Conservation (phyloP, 768 basidiomycete species). For the Solioccasus polychromus region DNA sequence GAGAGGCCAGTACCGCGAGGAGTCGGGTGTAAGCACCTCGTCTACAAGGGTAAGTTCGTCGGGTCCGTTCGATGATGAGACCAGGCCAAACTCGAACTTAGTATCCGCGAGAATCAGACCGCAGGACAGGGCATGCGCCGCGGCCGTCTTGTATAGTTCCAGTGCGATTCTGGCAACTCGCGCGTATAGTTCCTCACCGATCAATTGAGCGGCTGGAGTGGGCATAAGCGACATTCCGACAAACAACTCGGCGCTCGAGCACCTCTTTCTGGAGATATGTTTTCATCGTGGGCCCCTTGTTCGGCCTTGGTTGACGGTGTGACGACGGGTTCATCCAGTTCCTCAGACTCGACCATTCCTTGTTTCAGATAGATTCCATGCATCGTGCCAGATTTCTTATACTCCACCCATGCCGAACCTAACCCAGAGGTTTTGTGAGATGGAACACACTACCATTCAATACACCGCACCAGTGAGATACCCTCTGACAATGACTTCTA, state of each 20-base stretch:
- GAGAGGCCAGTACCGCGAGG: conserved; percentile 94
- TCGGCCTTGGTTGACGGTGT: conserved; percentile 98
- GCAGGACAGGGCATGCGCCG: conserved; percentile 64
- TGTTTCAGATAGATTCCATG: conserved; percentile 78
- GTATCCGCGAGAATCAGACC: conserved; percentile 97
- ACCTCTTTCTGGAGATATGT: conserved; percentile 85
- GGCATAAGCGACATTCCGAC: not conserved
- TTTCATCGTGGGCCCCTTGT: conserved; percentile 92
- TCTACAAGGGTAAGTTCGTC: conserved; percentile 82
- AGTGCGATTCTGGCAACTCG: conserved; percentile 60
- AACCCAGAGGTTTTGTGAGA: conserved; percentile 7
- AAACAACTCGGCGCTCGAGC: conserved; percentile 4
- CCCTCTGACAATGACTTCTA: conserved; percentile 95
- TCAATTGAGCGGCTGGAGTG: conserved; percentile 54
- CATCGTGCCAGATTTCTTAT: conserved; percentile 81
- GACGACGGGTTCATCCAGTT: conserved; percentile 80
- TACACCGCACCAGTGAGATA: conserved; percentile 81
- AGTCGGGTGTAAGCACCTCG: conserved; percentile 96
- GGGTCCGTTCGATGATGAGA: conserved; percentile 38
- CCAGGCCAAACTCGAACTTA: conserved; percentile 96
- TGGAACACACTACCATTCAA: not conserved
- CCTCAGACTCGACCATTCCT: conserved; percentile 81
- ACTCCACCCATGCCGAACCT: conserved; percentile 98
- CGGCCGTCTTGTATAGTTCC: conserved; percentile 69
- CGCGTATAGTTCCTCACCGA: conserved; percentile 64